Evolutionary conservation across 116 monocot genomes (phyloP), one percentile per base, ranked within the genome.

Genomic region (Zostera marina): DNA sequence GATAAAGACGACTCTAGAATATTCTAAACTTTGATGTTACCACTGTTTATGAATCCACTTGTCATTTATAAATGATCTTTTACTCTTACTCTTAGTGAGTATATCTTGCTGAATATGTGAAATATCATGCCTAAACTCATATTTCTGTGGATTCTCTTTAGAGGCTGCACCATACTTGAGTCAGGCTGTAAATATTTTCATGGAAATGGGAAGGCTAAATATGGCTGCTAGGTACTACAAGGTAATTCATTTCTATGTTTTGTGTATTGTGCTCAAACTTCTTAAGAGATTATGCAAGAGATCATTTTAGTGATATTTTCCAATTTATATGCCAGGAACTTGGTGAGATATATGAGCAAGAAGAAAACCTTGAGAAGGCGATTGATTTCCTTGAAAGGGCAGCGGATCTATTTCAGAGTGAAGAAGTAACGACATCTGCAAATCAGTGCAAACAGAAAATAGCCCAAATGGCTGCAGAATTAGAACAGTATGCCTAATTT

Each of bases 201-300:
- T 96, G 71, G 90, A 96, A 63, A 89, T 76, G 68, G 96, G 96
- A 17, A 77, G 96, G 69, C 68, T 96, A 45, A 96, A 89, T 59
- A 96, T 96, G 96, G 88, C 96, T 52, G 96, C 96, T 68, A 84
- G 85, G 76, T 85, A 96, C 40, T 85, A 72, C 74, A 96, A 96
- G 85, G 96, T 96, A 72, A 38, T 11, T n/a, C 20, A 23, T 49
- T 40, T 14, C 14, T 22, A 41, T 40, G 26, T 38, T 26, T 44
- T 24, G 5, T n/a, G n/a, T n/a, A n/a, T n/a, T n/a, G 46, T 41
- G 38, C 38, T 9, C 8, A 9, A 20, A 10, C 7, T 45, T 0
- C 17, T 38, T 19, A 19, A 11, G 9, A 12, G 40, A 40, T 10
- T 8, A 40, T 21, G 21, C 19, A 5, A 20, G 44, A 22, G 17